Percentiles rank a stretch among this genome's conserved stretches.
These are phyloP conservation scores for Cynara cardunculus DNA, from an alignment of 129 eudicot species.

Conservation along the genomic window DNA sequence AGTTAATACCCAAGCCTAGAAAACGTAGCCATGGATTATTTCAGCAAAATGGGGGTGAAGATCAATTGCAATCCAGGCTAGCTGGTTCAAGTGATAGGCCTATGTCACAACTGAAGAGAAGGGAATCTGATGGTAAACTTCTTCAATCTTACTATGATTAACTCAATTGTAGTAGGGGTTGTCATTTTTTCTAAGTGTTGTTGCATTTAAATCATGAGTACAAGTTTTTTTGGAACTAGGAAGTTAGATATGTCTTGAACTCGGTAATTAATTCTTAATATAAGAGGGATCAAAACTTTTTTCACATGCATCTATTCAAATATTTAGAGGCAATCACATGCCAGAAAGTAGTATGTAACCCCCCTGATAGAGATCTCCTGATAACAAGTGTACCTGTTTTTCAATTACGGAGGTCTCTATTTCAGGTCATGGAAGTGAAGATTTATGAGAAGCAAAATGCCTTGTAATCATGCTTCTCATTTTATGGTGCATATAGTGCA, in stretches of 20 bases:
- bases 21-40: slow-evolving; percentile 32
- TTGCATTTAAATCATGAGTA: neutral
- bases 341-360: neutral
- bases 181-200: neutral
- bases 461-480: neutral
- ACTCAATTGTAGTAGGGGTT: neutral
- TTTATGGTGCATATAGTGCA: neutral
- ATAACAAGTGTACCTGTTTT: neutral
- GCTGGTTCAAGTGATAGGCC: slow-evolving; percentile 35
- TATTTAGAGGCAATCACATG: neutral
- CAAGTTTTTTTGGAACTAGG: neutral
- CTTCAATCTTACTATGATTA: neutral
- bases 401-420: neutral
- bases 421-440: neutral
- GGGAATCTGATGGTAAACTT: slow-evolving; percentile 43
- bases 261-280: neutral
- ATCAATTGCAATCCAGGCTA: slow-evolving; percentile 29
- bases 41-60: slow-evolving; percentile 31
- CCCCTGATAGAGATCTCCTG: neutral
- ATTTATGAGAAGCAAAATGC: neutral
- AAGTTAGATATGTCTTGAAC: neutral
- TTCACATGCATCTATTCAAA: neutral
- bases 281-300: neutral
- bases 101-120: slow-evolving; percentile 34
- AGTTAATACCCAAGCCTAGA: slow-evolving; percentile 30